Evolutionary conservation across 768 basidiomycete species (phyloP).

Genomic region (Cystofilobasidium macerans): DNA sequence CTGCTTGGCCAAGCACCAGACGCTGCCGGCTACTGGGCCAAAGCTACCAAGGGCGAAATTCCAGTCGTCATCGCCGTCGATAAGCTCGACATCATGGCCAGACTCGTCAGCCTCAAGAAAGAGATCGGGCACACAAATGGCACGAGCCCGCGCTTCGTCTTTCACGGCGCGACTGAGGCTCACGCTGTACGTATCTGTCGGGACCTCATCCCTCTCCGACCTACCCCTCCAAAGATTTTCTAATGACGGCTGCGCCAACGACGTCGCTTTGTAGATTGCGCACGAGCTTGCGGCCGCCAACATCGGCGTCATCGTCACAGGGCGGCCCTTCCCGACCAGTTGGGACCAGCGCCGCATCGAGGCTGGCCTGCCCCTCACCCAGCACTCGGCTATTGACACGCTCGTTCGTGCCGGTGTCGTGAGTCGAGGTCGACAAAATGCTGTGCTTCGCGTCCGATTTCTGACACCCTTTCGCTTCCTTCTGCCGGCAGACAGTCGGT

Average conservation of each 20-base stretch:
- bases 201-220: background rate
- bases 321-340: slow-evolving; percentile 55
- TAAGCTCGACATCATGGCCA: slow-evolving; percentile 60
- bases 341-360: slow-evolving; percentile 59
- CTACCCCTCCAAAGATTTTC: background rate
- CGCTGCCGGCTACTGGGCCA: slow-evolving; percentile 15
- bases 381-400: slow-evolving; percentile 49
- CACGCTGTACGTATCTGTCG: slow-evolving; percentile 8
- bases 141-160: slow-evolving; percentile 36
- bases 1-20: slow-evolving; percentile 18
- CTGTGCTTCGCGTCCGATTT: too few species aligned
- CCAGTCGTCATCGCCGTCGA: slow-evolving; percentile 54
- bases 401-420: slow-evolving; percentile 60
- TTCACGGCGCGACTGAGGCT: slow-evolving; percentile 18
- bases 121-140: slow-evolving; percentile 48
- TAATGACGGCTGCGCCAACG: too few species aligned
- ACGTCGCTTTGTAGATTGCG: slow-evolving; percentile 43
- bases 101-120: slow-evolving; percentile 52
- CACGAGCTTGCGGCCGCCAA: slow-evolving; percentile 55
- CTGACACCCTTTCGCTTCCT: background rate
- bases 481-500: slow-evolving; percentile 28
- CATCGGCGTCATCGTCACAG: slow-evolving; percentile 57
- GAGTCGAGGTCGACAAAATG: too few species aligned
- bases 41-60: slow-evolving; percentile 41
- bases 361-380: slow-evolving; percentile 63